Evolutionary conservation across 768 basidiomycete genomes (phyloP).

Genomic region (Rhizopogon sp.): DNA sequence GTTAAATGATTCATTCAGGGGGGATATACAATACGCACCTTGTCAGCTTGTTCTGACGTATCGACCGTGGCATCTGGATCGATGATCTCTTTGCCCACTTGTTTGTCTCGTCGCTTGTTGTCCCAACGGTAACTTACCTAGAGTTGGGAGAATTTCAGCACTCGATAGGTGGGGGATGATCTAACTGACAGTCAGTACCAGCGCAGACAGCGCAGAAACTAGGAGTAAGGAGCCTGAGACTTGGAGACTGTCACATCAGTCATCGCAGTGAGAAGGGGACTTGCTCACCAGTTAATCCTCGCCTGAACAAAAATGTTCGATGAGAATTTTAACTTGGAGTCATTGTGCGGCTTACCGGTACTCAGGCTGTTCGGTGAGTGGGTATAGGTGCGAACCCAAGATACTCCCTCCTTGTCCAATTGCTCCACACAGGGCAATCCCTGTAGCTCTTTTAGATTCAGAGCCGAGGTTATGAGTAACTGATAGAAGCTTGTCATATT

Average conservation of each 20-base stretch:
- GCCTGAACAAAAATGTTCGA: neutral
- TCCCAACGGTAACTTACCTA: conserved; percentile 58
- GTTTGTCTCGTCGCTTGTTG: conserved; percentile 46
- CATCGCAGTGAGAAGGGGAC: neutral
- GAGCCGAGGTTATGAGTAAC: conserved; percentile 64
- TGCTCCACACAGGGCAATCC: conserved; percentile 65
- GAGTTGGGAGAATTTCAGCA: conserved; percentile 31
- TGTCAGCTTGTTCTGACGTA: conserved; percentile 58
- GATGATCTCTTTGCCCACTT: conserved; percentile 40
- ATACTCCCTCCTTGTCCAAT: conserved; percentile 68
- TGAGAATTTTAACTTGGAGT: neutral
- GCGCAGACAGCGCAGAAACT: conserved; percentile 54
- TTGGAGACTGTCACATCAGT: neutral
- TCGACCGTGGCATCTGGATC: conserved; percentile 45
- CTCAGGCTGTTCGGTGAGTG: conserved; percentile 47
- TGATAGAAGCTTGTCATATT: conserved; percentile 13
- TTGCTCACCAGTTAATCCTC: neutral
- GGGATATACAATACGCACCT: conserved; percentile 32
- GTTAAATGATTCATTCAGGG: neutral
- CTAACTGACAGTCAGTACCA: conserved; percentile 47
- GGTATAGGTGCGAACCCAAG: conserved; percentile 60
- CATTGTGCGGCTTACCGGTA: conserved; percentile 45
- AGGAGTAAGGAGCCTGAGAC: conserved; percentile 30
- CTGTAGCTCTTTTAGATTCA: conserved; percentile 63
- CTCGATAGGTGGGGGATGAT: conserved; percentile 11